Base-by-base conservation (phyloP, 1,139 yeast species). In the Kluyveromyces marxianus region DNA sequence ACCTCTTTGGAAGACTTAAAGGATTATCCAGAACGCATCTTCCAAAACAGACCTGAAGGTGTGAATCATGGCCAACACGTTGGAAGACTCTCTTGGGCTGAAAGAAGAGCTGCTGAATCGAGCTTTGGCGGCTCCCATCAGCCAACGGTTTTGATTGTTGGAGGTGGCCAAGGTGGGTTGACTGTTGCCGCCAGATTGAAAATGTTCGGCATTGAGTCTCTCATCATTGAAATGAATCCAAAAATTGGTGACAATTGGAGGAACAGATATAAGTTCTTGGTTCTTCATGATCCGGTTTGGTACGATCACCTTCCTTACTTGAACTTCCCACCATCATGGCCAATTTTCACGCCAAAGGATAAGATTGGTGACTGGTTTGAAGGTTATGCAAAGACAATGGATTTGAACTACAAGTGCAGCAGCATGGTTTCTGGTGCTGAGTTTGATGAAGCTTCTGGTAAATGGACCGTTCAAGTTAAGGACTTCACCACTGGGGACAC, bases 201-300 rank as follows among this genome's bases (percentile, higher is more conserved):
- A 52, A 58, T 62, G 5, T 63, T 68, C 60, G 75, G 75, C 10
- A 56, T 69, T 38, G 63, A 65, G 44, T 56, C 66, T 1, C 54
- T 71, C 42, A 65, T 71, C 47, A 61, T 71, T 7, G 75, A 71
- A 40, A 59, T 65, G 33, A 67, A 70, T 50, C 44, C 49, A 25
- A 54, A 58, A 26, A 58, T 71, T 44, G 75, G 75, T 51, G 75
- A 71, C 52, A 71, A 71, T 53, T 71, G 75, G 77, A 59, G 75
- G 52, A 65, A 66, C 49, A 58, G 75, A 37, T 71, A 71, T 57
- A 68, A 69, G 54, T 71, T 69, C 52, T 56, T 71, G 44, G 71
- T 70, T 10, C 55, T 71, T 31, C 75, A 71, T 52, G 75, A 71
- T 52, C 73, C 75, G 2, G 70, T 69, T 46, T 70, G 68, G 62